phyloP scores from a whole-genome alignment of 495 filamentous ascomycete genomes.

The Penicillium herquei region DNA sequence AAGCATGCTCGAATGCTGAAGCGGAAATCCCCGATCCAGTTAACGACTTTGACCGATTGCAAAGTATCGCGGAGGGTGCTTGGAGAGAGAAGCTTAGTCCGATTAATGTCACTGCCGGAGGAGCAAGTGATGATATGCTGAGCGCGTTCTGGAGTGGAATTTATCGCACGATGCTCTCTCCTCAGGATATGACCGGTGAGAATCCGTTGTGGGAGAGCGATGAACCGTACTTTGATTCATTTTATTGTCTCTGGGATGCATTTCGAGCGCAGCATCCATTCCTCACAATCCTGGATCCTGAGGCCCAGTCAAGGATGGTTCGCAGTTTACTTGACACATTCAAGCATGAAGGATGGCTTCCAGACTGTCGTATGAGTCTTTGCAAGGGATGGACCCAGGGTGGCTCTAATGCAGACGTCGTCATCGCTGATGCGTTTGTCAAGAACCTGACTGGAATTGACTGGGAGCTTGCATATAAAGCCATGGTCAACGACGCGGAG shows the following conservation, averaged over 20 bases:
- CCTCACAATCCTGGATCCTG: slow-evolving; percentile 66
- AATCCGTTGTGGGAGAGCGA: slow-evolving; percentile 69
- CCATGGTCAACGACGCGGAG: slow-evolving; percentile 73
- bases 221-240: slow-evolving; percentile 78
- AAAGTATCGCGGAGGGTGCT: slow-evolving; percentile 46
- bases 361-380: slow-evolving; percentile 66
- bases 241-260: slow-evolving; percentile 75
- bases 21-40: slow-evolving; percentile 61
- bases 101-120: slow-evolving; percentile 54
- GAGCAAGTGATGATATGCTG: slow-evolving; percentile 50
- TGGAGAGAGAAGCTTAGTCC: slow-evolving; percentile 65
- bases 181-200: slow-evolving; percentile 76
- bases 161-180: slow-evolving; percentile 71
- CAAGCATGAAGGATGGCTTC: slow-evolving; percentile 65
- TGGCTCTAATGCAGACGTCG: slow-evolving; percentile 73
- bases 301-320: slow-evolving; percentile 62
- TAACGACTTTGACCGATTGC: slow-evolving; percentile 52
- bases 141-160: slow-evolving; percentile 69
- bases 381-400: slow-evolving; percentile 75
- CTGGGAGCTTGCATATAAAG: slow-evolving; percentile 68
- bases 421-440: slow-evolving; percentile 66
- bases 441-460: slow-evolving; percentile 67
- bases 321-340: slow-evolving; percentile 72
- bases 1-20: slow-evolving; percentile 68
- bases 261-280: slow-evolving; percentile 71